These are phyloP conservation scores for sorghum (Sorghum bicolor) DNA, from an alignment of 176 grass and related monocot genomes.

Conservation along the genomic window Sorghum_bicolor_NCBIv3 NC_012876.2:255001-255500, in stretches of 20 bases:
- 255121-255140: slow-evolving; percentile 25
- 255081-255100: not conserved
- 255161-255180: not conserved
- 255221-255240: not conserved
- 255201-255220: not conserved
- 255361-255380: no score
- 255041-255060: not conserved
- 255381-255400: not conserved
- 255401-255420: not conserved
- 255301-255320: not conserved
- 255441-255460: not conserved
- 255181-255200: slow-evolving; percentile 2
- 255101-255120: not conserved
- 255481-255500: not conserved
- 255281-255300: not conserved
- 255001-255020: no score
- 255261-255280: not conserved
- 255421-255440: not conserved
- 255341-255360: no score
- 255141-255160: slow-evolving; percentile 33
- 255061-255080: not conserved
- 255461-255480: not conserved
- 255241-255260: not conserved
- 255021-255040: not conserved
- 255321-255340: not conserved